Base-by-base conservation (phyloP, 2,329 filamentous ascomycete genomes). In the Fusarium paranaense region DNA sequence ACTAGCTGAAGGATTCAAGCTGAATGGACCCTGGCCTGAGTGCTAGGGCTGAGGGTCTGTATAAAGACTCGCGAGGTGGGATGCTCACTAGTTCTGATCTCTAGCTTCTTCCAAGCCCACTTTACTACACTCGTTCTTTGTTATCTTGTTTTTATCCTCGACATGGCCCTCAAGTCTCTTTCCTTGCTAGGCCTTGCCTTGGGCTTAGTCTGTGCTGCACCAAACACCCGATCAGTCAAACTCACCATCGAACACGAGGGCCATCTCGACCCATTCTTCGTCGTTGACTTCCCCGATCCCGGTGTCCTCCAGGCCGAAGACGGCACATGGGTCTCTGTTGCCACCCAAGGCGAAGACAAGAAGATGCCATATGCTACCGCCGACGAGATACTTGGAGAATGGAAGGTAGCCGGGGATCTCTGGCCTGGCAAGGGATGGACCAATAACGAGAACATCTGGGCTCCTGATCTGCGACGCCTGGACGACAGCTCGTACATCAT, bases 221-320 rank as follows among this genome's bases (percentile, higher is more conserved):
- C 37, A 42, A 27, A 22, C 30, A 18, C 32, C 11, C 35, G 58
- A 20, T 30, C 66, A 18, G 54, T 70, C 9, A 66, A 70, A 22
- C 16, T 70, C 2, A 59, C 54, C 20, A 33, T 70, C 8, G 60
- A 60, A 2, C 66, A 70, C 11, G 25, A 70, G 10, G 66, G 68
- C 0, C 25, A 25, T 0, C 40, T 70, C 0, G 27, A 27, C 4
- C 68, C 66, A 5, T 33, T 38, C 1, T 65, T 70, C 7, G 50
- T 65, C 9, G 27, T 67, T 11, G 66, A 70, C 16, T 70, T 70
- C 5, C 68, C 68, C 4, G 68, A 70, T 6, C 68, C 68, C 3
- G 58, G 42, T 0, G 65, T 70, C 8, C 40, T 59, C 0, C 68
- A 70, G 13, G 13, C 63, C 4, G 52, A 65, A 18, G 68, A 69